Evolutionary conservation across 1,284 basidiomycete genomes (phyloP), one percentile per base, ranked within the genome.

Genomic region (Cutaneotrichosporon sp.): DNA sequence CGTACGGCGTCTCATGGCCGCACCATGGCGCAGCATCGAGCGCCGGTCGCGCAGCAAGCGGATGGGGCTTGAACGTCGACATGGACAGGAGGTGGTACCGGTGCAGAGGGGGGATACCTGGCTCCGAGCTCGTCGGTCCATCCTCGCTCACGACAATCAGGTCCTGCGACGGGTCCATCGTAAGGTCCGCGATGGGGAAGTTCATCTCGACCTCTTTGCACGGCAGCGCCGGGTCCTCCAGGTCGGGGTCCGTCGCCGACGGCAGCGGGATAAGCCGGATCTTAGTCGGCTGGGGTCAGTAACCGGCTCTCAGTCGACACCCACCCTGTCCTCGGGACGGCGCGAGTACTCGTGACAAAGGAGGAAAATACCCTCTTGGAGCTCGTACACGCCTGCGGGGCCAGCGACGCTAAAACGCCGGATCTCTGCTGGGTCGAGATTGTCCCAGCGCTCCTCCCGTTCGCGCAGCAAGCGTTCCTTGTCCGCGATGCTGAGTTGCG

Each of bases 131-230:
- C 33, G 33, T 10, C 17, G 43, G 43, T 33, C 17, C 13, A 30
- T 49, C 33, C 56, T 74, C 72, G 54, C 64, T 65, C 45, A 73
- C 67, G 5, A 75, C 69, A 10, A 75, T 67, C 36, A 75, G 61
- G 47, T 75, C 72, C 54, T 75, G 73, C 2, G 68, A 67, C 4
- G 73, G 73, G 45, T 75, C 73, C 68, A 75, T 71, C 12, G 73
- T 75, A 36, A 75, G 51, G 53, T 75, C 73, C 2, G 72, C 68
- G n/a, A 74, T 70, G 12, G 63, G 46, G 48, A 72, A 70, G 17
- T 52, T 39, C 4, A 72, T 50, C 36, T 61, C 59, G 46, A 49
- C 42, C 4, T 62, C 54, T 33, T 62, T 62, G 15, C 53, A 59
- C 10, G 62, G 60, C 3, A 61, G 3, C 14, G 56, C 52, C 18